A percentile compares a stretch with the other conserved stretches of the same genome.
These are phyloP conservation scores for Fragaria iinumae DNA, from an alignment of 306 rosid genomes.

Conservation along the genomic window DNA sequence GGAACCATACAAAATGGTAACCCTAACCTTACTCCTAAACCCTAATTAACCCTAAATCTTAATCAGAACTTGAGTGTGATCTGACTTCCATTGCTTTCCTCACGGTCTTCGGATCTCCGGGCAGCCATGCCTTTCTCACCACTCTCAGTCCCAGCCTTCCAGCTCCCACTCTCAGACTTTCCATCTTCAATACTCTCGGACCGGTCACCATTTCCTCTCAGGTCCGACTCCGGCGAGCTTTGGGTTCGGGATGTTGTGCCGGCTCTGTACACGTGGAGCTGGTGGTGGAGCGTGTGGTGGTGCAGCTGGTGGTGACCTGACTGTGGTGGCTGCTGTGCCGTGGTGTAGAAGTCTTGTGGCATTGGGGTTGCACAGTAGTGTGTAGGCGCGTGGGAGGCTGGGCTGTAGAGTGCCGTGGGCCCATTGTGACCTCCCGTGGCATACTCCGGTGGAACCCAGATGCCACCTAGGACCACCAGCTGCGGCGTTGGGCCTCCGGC, in stretches of 20 bases:
- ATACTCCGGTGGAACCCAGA: conserved; percentile 96
- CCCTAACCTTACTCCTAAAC: conserved; percentile 13
- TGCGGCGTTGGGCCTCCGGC: conserved; percentile 67
- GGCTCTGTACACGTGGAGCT: conserved; percentile 64
- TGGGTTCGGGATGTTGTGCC: conserved; percentile 44
- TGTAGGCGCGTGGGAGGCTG: conserved; percentile 59
- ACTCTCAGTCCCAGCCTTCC: conserved; percentile 73
- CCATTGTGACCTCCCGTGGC: conserved; percentile 61
- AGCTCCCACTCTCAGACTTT: conserved; percentile 92
- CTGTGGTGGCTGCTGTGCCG: conserved; percentile 40
- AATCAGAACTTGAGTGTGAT: conserved; percentile 79
- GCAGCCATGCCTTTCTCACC: conserved; percentile 64
- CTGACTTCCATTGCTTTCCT: conserved; percentile 75
- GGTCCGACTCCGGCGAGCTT: conserved; percentile 58
- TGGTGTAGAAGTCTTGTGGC: conserved; percentile 70
- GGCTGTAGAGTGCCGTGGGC: conserved; percentile 56
- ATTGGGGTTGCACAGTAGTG: conserved; percentile 68
- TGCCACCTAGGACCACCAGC: conserved; percentile 82
- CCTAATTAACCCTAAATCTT: conserved; percentile 27
- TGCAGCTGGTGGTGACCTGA: conserved; percentile 50
- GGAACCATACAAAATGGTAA: conserved; percentile 14
- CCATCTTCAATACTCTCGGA: conserved; percentile 96
- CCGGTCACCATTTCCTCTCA: conserved; percentile 45
- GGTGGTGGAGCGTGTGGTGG: conserved; percentile 62
- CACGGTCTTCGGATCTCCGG: conserved; percentile 44